Evolutionary conservation across 202 grass and related monocot species (phyloP), one percentile per base, ranked within the genome.

Genomic region (Setaria viridis): DNA sequence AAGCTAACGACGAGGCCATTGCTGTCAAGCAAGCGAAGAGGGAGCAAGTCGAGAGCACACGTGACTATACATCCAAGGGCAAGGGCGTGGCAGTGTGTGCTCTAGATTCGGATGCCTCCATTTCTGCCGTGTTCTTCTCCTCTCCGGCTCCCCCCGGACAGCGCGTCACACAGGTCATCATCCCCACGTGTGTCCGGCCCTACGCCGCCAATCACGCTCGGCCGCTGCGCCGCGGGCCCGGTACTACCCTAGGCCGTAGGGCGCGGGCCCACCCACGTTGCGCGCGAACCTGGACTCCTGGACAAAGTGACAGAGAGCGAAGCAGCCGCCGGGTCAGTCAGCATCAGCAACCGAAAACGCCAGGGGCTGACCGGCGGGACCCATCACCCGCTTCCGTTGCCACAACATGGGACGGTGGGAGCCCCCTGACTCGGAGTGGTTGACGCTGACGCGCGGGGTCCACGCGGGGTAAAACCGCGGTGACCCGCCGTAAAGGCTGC

Each of bases 231-330:
- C 14, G 30, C 9, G 72, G 72, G 46, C 1, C 68, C 68, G 3
- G 11, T 25, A 25, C 25, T 5, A 41, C 39, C 39, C 39, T 41
- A 25, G 39, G 39, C 5, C 5, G 43, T 6, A 0, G 4, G 20
- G 8, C 25, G 9, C 19, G 70, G 45, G 4, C 71, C 82, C 82
- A 43, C 71, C 72, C 83, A 85, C 74, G 72, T 70, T 35, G 49
- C 72, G 11, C 21, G 35, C 32, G 42, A 16, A 16, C 41, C 21
- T 32, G 34, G 43, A 25, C 25, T 25, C 25, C 39, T 41, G 39
- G 8, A 1, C 25, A 25, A 25, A 25, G 25, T 25, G 25, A 25
- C 25, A 25, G 9, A 58, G 15, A 12, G 5, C 1, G 25, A 5
- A 32, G 59, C 10, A 5, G 57, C 57, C 57, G 3, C 13, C 48